Percentiles rank a stretch among this genome's conserved stretches.
Conservation (phyloP, 371 early-diverging fungal genomes). For the Chytridium lagenaria region DNA sequence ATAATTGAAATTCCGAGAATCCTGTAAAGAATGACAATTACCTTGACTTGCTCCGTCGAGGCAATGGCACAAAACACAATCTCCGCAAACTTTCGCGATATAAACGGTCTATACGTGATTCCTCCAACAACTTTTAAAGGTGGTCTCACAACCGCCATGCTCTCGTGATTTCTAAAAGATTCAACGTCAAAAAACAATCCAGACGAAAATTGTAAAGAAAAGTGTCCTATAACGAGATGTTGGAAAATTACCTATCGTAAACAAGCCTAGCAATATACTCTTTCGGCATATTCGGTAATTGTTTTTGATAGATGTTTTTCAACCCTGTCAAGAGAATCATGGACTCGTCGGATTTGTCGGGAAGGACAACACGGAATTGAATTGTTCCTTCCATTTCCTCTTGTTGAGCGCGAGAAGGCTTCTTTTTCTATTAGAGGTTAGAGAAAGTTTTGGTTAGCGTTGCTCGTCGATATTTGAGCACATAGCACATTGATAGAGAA, state of each 20-base stretch:
- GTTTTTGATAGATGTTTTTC: constrained; percentile 96
- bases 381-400: constrained; percentile 78
- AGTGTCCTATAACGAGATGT: constrained; percentile 10
- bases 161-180: constrained; percentile 72
- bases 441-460: neutral
- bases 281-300: constrained; percentile 99
- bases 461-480: neutral
- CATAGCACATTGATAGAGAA: neutral
- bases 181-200: constrained; percentile 10
- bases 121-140: constrained; percentile 91
- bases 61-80: constrained; percentile 99
- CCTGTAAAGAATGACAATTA: constrained; percentile 48
- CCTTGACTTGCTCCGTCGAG: constrained; percentile 94
- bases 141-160: constrained; percentile 78
- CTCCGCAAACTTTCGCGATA: constrained; percentile 91
- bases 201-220: neutral
- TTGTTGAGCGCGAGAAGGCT: constrained; percentile 31
- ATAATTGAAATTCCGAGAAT: constrained; percentile 25
- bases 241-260: constrained; percentile 90
- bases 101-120: constrained; percentile 95
- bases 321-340: constrained; percentile 91
- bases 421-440: neutral
- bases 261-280: constrained; percentile 98
- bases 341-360: constrained; percentile 77
- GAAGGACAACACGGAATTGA: constrained; percentile 73